phyloP scores from a whole-genome alignment of 306 rosid genomes.

The Glycyrrhiza uralensis region DNA sequence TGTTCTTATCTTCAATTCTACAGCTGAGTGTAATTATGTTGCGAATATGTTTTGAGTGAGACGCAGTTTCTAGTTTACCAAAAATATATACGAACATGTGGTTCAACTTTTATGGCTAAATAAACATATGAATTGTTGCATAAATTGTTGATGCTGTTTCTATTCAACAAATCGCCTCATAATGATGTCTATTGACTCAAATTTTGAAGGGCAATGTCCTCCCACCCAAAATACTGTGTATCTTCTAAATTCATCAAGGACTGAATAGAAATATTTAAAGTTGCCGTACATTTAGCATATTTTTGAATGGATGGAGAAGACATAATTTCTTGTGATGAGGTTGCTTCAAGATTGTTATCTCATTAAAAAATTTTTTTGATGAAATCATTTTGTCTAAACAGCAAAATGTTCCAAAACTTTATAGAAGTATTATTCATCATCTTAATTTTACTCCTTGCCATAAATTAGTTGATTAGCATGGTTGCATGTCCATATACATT shows the following conservation, averaged over 20 bases:
- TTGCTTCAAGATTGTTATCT: neutral
- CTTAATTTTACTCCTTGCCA: neutral
- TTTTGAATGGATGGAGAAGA: neutral
- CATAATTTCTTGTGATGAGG: neutral
- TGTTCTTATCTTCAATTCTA: neutral
- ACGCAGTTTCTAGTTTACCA: neutral
- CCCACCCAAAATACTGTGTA: neutral
- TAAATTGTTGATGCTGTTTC: neutral
- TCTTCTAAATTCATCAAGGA: neutral
- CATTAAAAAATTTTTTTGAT: neutral
- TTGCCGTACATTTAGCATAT: neutral
- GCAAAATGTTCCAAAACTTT: neutral
- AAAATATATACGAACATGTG: neutral
- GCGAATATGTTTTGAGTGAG: neutral
- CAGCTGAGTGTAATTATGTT: slow-evolving; percentile 16
- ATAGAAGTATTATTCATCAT: neutral
- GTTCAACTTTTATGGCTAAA: neutral
- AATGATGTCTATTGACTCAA: neutral
- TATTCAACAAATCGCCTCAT: neutral
- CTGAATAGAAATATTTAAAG: neutral
- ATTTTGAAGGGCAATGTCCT: neutral
- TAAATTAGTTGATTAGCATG: neutral
- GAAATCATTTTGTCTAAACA: neutral
- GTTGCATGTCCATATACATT: neutral
- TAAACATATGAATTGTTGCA: neutral